Evolutionary conservation across 306 rosid species (phyloP).

Genomic region (Pachyrhizus erosus): DNA sequence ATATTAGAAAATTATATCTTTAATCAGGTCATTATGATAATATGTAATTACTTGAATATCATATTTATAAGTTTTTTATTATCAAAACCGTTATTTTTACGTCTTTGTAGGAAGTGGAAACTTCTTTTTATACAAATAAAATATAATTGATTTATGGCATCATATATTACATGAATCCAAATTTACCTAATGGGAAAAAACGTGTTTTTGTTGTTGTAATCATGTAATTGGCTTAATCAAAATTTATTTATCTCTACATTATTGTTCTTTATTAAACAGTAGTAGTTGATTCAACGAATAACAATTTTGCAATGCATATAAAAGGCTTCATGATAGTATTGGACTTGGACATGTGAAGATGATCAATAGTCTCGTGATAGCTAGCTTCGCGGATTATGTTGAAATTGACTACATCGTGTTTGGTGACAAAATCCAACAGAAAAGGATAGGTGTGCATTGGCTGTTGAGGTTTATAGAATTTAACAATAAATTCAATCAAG

Average conservation of each 20-base stretch:
- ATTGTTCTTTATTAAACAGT: neutral
- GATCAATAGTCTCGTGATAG: neutral
- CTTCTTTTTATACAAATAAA: neutral
- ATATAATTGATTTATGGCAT: neutral
- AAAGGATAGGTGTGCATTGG: neutral
- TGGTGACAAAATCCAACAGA: conserved; percentile 22
- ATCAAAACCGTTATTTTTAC: neutral
- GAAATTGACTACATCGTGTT: neutral
- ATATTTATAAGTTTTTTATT: neutral
- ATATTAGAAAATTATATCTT: neutral
- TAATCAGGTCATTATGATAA: neutral
- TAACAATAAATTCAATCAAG: too few species aligned
- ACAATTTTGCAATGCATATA: neutral
- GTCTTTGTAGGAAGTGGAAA: neutral
- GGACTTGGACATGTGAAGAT: neutral
- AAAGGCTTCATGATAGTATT: neutral
- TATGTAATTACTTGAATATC: conserved; percentile 2
- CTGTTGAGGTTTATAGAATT: too few species aligned
- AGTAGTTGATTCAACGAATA: neutral
- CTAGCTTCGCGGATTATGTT: neutral
- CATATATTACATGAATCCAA: too few species aligned
- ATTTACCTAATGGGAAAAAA: neutral
- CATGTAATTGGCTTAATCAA: neutral
- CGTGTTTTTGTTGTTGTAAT: neutral
- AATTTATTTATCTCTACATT: neutral